Evolutionary conservation across 805 yeast species (phyloP).

Genomic region (Wickerhamiella lipophila): DNA sequence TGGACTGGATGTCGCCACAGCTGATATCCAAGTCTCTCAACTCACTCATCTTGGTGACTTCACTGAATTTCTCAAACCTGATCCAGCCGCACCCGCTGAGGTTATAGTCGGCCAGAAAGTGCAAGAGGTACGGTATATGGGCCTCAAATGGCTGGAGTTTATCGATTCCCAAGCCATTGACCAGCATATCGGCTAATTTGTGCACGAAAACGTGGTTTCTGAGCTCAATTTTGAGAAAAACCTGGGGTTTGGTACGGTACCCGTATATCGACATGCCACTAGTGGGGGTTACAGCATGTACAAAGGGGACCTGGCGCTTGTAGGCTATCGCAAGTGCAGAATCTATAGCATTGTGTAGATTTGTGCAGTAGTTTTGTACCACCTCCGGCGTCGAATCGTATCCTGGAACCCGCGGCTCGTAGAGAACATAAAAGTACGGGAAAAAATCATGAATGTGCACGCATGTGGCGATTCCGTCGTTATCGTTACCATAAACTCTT

Average conservation of each 20-base stretch:
- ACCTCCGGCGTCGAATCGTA: conserved; percentile 15
- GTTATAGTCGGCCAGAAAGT: conserved; percentile 73
- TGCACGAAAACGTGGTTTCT: conserved; percentile 48
- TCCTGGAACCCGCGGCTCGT: conserved; percentile 19
- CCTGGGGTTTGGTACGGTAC: conserved; percentile 49
- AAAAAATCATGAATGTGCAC: conserved; percentile 74
- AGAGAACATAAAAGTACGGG: conserved; percentile 58
- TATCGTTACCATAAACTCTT: conserved; percentile 60
- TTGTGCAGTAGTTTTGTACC: conserved; percentile 12
- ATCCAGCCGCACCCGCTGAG: conserved; percentile 78
- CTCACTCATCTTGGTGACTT: not conserved
- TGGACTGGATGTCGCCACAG: conserved; percentile 38
- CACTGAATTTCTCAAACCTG: conserved; percentile 25
- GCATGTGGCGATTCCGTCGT: conserved; percentile 44
- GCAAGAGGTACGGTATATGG: conserved; percentile 65
- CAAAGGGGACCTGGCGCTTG: conserved; percentile 22
- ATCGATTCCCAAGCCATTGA: conserved; percentile 34
- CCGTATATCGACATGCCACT: conserved; percentile 80
- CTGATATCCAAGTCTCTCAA: conserved; percentile 50
- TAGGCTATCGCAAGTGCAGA: conserved; percentile 21
- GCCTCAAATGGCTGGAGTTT: conserved; percentile 52
- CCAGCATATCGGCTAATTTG: conserved; percentile 41
- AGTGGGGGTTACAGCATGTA: conserved; percentile 36
- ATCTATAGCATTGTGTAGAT: conserved; percentile 22
- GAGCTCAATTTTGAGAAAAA: conserved; percentile 56